phyloP scores from a whole-genome alignment of 2,329 filamentous ascomycete species.

The Tolypocladium amazonense region DNA sequence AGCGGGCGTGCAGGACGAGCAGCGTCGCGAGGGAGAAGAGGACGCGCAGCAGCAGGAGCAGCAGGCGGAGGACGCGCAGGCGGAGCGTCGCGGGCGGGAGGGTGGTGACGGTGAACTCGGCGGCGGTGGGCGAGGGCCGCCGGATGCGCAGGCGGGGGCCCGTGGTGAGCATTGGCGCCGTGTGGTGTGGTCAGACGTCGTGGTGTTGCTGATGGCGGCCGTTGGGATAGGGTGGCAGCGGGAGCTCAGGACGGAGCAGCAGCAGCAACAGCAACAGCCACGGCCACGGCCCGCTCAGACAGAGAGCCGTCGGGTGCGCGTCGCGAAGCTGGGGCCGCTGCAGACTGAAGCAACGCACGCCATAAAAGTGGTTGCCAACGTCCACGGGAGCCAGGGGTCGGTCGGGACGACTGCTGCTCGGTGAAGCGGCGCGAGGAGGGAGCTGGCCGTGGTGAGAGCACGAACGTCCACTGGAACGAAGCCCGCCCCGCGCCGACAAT shows the following conservation, averaged over 20 bases:
- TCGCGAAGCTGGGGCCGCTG: not conserved
- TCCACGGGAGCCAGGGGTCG: not conserved
- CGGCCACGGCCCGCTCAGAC: not conserved
- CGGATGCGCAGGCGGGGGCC: constrained; percentile 49
- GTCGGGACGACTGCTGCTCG: not conserved
- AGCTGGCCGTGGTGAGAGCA: too few relatives aligned
- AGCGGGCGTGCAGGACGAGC: constrained; percentile 40
- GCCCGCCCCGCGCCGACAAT: not conserved
- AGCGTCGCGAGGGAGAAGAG: constrained; percentile 30
- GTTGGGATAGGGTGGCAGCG: constrained; percentile 2
- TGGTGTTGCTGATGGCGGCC: not conserved
- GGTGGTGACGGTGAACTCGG: constrained; percentile 85
- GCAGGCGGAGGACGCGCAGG: constrained; percentile 32
- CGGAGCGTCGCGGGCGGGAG: constrained; percentile 43
- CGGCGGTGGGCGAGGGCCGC: constrained; percentile 76
- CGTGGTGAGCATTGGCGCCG: constrained; percentile 42
- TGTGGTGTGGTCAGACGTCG: not conserved
- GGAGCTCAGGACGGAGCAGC: not conserved
- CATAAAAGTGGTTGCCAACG: not conserved
- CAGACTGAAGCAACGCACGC: not conserved
- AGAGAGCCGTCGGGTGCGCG: not conserved
- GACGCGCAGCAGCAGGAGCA: constrained; percentile 33
- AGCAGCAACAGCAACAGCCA: not conserved
- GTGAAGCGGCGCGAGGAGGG: not conserved
- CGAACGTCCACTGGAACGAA: too few relatives aligned